Conservation (phyloP, 1,139 yeast species). For the Lodderomyces oxycetoniae region DNA sequence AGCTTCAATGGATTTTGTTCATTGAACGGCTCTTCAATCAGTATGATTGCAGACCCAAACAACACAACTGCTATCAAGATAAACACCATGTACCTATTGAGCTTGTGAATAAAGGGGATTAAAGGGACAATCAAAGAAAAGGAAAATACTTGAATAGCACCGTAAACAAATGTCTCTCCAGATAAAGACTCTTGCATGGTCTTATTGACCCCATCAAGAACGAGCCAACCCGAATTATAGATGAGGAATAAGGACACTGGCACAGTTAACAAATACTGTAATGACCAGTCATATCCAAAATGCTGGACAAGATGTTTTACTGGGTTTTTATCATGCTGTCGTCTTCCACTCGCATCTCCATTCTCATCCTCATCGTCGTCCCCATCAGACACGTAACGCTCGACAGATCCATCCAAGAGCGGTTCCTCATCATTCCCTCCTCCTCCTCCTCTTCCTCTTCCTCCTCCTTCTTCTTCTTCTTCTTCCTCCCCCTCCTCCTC, state of each 20-base stretch:
- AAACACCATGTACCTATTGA: slow-evolving; percentile 48
- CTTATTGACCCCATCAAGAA: slow-evolving; percentile 62
- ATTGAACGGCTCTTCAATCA: slow-evolving; percentile 50
- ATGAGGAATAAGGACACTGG: slow-evolving; percentile 58
- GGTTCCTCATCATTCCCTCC: slow-evolving; percentile 21
- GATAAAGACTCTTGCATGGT: slow-evolving; percentile 60
- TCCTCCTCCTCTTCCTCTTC: background rate
- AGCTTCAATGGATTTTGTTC: slow-evolving; percentile 61
- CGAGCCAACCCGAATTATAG: slow-evolving; percentile 47
- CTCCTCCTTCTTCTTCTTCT: background rate
- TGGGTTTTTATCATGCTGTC: slow-evolving; percentile 17
- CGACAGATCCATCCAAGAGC: slow-evolving; percentile 23
- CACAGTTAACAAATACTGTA: slow-evolving; percentile 63
- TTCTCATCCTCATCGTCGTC: slow-evolving; percentile 15
- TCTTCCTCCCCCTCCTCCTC: background rate
- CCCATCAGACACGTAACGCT: slow-evolving; percentile 11
- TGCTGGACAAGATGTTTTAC: slow-evolving; percentile 25
- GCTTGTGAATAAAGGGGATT: slow-evolving; percentile 67
- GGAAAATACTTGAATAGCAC: slow-evolving; percentile 32
- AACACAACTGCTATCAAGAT: slow-evolving; percentile 29
- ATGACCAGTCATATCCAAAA: slow-evolving; percentile 71
- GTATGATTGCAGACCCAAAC: slow-evolving; percentile 33
- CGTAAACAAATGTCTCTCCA: slow-evolving; percentile 47
- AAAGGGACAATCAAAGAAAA: slow-evolving; percentile 50
- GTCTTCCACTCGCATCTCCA: slow-evolving; percentile 5